Evolutionary conservation across 768 basidiomycete genomes (phyloP).

Genomic region (Austroboletus eburneus): DNA sequence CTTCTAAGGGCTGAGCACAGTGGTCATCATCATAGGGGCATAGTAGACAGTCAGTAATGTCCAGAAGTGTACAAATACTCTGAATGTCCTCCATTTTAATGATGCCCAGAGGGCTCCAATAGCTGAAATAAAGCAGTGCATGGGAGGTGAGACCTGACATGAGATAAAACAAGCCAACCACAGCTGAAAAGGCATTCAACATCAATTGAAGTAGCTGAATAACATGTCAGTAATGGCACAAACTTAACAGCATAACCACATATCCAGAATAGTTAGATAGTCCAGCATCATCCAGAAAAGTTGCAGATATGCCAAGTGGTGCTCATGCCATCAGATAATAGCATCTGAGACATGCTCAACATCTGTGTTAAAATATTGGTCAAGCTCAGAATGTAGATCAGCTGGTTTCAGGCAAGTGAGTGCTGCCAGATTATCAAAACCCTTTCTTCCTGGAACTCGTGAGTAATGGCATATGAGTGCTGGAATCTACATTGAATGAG

Average conservation of each 20-base stretch:
- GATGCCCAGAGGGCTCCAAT: no score
- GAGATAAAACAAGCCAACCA: not conserved
- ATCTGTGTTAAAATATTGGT: not conserved
- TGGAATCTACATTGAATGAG: no score
- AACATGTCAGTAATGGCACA: not conserved
- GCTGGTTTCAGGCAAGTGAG: not conserved
- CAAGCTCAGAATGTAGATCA: not conserved
- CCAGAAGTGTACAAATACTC: no score
- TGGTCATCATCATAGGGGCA: no score
- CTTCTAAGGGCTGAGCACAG: no score
- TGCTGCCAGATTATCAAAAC: not conserved
- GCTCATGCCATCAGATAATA: not conserved
- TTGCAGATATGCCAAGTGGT: not conserved
- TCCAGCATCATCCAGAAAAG: not conserved
- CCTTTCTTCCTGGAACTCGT: no score
- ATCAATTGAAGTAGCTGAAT: not conserved
- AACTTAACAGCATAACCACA: not conserved
- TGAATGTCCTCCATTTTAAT: no score
- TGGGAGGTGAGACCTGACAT: not conserved
- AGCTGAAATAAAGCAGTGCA: no score
- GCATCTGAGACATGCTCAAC: not conserved
- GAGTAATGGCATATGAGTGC: no score
- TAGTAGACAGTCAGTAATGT: no score
- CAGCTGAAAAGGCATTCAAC: not conserved
- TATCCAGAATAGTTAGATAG: not conserved